Conservation (phyloP, 2,329 filamentous ascomycete genomes). For the Penicillium aurantiogriseum region DNA sequence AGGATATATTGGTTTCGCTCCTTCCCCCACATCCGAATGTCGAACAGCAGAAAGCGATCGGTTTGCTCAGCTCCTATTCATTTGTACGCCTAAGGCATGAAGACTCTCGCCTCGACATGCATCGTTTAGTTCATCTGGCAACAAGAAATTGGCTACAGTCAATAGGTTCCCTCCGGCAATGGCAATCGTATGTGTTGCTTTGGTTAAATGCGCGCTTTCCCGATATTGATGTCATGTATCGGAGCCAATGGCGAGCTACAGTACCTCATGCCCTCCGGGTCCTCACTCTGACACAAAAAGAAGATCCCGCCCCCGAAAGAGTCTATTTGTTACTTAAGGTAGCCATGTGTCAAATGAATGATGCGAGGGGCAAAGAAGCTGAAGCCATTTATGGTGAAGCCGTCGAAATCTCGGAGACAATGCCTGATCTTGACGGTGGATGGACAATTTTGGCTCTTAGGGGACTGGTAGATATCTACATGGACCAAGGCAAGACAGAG, state of each 20-base stretch:
- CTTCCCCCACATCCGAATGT: conserved; percentile 7
- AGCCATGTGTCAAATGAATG: conserved; percentile 9
- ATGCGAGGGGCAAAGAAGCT: conserved; percentile 21
- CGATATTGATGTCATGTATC: conserved; percentile 4
- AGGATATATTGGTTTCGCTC: conserved; percentile 28
- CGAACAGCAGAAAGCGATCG: conserved; percentile 17
- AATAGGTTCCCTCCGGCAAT: not conserved
- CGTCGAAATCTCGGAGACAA: not conserved
- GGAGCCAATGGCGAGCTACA: conserved; percentile 17
- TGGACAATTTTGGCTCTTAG: not conserved
- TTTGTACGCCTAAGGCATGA: conserved; percentile 14
- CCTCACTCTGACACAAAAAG: not conserved
- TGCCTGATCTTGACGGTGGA: not conserved
- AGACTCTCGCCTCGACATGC: conserved; percentile 21
- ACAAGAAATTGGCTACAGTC: conserved; percentile 29
- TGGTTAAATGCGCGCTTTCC: conserved; percentile 14
- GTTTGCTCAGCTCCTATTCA: conserved; percentile 24
- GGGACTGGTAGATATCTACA: not conserved
- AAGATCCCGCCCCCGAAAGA: not conserved
- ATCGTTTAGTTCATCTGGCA: conserved; percentile 33
- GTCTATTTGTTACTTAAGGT: not conserved
- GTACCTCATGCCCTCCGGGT: conserved; percentile 21
- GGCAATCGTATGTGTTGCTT: not conserved
- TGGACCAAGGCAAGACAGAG: not conserved
- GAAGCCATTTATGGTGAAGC: not conserved